A percentile compares a stretch with the other conserved stretches of the same genome.
Conservation (phyloP, 495 filamentous ascomycete genomes). For the Zalerion maritima region DNA sequence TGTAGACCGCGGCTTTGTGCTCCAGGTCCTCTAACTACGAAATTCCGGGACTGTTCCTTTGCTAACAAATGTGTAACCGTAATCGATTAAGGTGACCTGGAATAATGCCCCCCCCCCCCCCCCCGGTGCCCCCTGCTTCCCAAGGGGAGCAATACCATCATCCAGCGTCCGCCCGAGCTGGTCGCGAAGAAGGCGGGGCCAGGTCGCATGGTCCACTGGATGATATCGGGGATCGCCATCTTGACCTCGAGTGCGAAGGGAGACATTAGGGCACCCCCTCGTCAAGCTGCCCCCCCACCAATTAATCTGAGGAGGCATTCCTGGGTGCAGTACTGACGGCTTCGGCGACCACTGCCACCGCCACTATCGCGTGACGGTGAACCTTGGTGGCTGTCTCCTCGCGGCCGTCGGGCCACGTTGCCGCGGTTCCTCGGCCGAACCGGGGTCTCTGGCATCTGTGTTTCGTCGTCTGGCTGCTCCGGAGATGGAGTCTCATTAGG, state of each 20-base stretch:
- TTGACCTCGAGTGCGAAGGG: background rate
- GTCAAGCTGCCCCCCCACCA: background rate
- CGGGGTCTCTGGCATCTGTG: background rate
- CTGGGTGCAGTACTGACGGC: slow-evolving; percentile 2
- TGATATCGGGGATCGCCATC: background rate
- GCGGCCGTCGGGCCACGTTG: background rate
- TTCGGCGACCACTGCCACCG: slow-evolving; percentile 1
- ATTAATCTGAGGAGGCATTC: slow-evolving; percentile 1
- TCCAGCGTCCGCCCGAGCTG: slow-evolving; percentile 2
- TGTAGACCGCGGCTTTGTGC: slow-evolving; percentile 2
- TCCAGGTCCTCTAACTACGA: slow-evolving; percentile 1
- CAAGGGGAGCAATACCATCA: slow-evolving; percentile 1
- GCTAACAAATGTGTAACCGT: slow-evolving; percentile 2
- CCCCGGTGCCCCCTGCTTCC: background rate
- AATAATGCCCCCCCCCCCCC: background rate
- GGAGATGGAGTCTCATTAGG: background rate
- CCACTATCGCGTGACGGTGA: background rate
- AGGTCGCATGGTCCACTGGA: background rate
- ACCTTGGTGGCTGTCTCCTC: background rate
- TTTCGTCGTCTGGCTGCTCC: background rate
- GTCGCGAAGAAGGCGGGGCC: slow-evolving; percentile 1
- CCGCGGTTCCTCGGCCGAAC: background rate
- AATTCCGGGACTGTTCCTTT: slow-evolving; percentile 1
- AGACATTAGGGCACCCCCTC: slow-evolving; percentile 1
- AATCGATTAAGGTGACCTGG: slow-evolving; percentile 1